Evolutionary conservation across 2,329 filamentous ascomycete species (phyloP), one percentile per base, ranked within the genome.

Genomic region (Magnaporthiopsis rhizophila): DNA sequence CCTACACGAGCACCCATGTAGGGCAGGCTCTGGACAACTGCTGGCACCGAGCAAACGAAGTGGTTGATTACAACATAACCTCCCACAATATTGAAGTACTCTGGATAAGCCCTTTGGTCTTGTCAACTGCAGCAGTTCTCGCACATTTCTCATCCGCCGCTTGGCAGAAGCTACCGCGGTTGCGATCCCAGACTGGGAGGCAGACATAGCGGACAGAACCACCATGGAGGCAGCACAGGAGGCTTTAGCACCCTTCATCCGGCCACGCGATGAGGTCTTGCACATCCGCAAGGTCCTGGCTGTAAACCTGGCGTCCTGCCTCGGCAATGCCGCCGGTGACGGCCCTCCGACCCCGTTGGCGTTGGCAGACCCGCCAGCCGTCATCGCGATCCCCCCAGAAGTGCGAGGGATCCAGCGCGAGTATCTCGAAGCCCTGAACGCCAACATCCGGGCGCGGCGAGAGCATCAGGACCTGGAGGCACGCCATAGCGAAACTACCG

Each of bases 201-300:
- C 15, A n/a, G 18, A 24, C n/a, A 53, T 24, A 24, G 45, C 28
- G 36, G 50, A 50, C 38, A 50, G 45, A 11, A 18, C 4, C 61
- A 26, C 58, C 24, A 60, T 53, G 50, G 62, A 62, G 36, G 26
- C 34, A 24, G 62, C 62, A 21, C 66, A 61, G 13, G 62, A 59
- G 34, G 74, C 73, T 24, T 76, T 89, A 28, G 74, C 78, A 45
- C 80, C 82, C 5, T 86, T 80, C 66, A 76, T 87, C 64, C 84
- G 83, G 62, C 79, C 82, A 34, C 80, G 84, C 32, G 83, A 87
- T 65, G 83, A 88, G 68, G 78, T 81, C 61, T 76, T 80, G 50
- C 81, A 82, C 60, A 83, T 88, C 64, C 79, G 83, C 66, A 82
- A 81, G 62, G 75, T 86, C 36, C 71, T 87, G 59, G 79, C 83